These are phyloP conservation scores for Fusarium anguioides DNA, from an alignment of 2,329 filamentous ascomycete genomes.

Conservation along the genomic window DNA sequence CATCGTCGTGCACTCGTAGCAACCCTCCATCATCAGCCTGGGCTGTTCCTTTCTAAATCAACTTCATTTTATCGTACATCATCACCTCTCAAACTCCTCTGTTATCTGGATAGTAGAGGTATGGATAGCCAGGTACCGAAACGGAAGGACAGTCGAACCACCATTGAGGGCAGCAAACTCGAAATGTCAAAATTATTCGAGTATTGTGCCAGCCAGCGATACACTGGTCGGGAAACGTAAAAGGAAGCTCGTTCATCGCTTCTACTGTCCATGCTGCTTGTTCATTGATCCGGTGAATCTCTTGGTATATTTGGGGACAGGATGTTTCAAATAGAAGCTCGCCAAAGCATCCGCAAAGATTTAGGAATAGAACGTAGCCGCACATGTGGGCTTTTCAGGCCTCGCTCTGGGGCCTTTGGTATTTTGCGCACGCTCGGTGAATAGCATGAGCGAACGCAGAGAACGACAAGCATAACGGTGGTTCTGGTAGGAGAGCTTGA, in stretches of 20 bases:
- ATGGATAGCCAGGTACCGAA: conserved; percentile 20
- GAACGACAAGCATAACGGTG: conserved; percentile 25
- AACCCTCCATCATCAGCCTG: conserved; percentile 10
- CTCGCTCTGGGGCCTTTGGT: conserved; percentile 7
- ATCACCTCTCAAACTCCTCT: background rate
- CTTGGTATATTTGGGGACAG: conserved; percentile 39
- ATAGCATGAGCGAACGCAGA: conserved; percentile 9
- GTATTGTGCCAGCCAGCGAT: conserved; percentile 44
- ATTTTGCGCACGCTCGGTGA: conserved; percentile 21
- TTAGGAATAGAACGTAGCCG: conserved; percentile 43
- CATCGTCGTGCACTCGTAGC: background rate
- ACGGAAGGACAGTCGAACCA: conserved; percentile 34
- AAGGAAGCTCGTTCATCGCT: conserved; percentile 39
- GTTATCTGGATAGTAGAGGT: conserved; percentile 6
- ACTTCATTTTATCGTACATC: conserved; percentile 14
- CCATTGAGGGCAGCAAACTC: conserved; percentile 34
- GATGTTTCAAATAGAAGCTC: conserved; percentile 39
- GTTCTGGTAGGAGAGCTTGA: conserved; percentile 3
- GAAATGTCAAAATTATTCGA: conserved; percentile 24
- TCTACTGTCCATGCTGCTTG: conserved; percentile 41
- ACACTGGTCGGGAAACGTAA: conserved; percentile 41
- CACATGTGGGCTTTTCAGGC: conserved; percentile 42
- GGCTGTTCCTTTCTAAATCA: conserved; percentile 21
- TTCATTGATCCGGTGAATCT: conserved; percentile 47
- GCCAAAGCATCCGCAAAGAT: conserved; percentile 45